Evolutionary conservation across 768 basidiomycete species (phyloP), one percentile per base, ranked within the genome.

Genomic region (Pulveroboletus sp.): DNA sequence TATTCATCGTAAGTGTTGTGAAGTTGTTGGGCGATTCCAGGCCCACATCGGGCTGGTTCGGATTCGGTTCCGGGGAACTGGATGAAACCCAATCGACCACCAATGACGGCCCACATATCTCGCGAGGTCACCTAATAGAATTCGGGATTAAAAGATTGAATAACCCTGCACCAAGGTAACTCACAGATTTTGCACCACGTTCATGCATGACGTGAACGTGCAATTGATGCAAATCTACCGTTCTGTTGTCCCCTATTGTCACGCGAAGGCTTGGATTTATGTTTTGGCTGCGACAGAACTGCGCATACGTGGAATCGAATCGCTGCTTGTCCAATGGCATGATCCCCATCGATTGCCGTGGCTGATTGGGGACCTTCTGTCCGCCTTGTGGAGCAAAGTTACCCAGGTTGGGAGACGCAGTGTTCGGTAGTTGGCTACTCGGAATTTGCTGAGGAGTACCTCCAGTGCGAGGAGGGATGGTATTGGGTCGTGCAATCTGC

Each of bases 81-180:
- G 3, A 82, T 74, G 57, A 83, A 80, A 16, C 80, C 82, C 65
- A 90, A 72, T 20, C 75, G 76, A n/a, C 77, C 87, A 16, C 78
- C 87, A 47, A 90, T 78, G 38, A 84, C 69, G 14, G 76, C 58
- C 87, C 87, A 89, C 49, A 73, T 52, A 29, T 86, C 84, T 40
- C 76, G 75, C 48, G 69, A 66, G 21, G 70, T 69, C 12, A 84
- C 77, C 84, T 85, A 45, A n/a, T 52, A 35, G 33, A 20, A 38
- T 37, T 36, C 37, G 48, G 33, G 20, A 43, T 56, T 59, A 59
- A 19, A n/a, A 41, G 27, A 39, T 31, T 20, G 17, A 13, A 34
- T 50, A 47, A 13, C 21, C 14, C 40, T n/a, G 25, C 25, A 25
- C 17, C 20, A 25, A 49, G 23, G 40, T 31, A 32, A 68, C 72